Evolutionary conservation across 768 basidiomycete species (phyloP), one percentile per base, ranked within the genome.

Genomic region (Mycena chlorophos): DNA sequence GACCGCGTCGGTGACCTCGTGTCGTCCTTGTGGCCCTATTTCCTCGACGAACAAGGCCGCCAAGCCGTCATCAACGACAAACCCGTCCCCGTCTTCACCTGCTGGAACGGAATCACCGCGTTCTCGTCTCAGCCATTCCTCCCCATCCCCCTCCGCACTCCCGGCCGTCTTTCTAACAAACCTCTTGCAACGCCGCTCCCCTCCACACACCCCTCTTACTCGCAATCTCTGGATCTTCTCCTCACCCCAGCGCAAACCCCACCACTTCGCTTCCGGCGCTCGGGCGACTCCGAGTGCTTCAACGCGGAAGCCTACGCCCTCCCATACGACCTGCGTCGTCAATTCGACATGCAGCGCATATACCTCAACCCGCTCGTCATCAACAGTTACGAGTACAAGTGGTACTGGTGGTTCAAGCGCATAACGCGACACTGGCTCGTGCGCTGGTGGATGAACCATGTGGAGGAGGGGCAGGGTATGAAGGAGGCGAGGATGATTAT

Each of bases 61-160:
- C 60, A 66, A 38, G 71, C 72, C 3, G 68, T 78, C 61, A 64
- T 69, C 48, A 58, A 50, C 12, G 77, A 73, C 30, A 69, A 71
- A 14, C 75, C 78, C 12, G 77, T 69, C 1, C 76, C 78, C 10
- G 77, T 77, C 5, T 74, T 76, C 53, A 56, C 74, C 0, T 78
- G 77, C 63, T 78, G 77, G 77, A 78, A 78, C 48, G 78, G 78
- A 28, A 74, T 78, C 58, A 68, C 68, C 46, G 72, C 71, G 2
- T 72, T 78, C 59, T 40, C 59, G 8, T 71, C 77, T 0, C 77
- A 78, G 48, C 75, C 77, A 3, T 42, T 78, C 27, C 66, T 77
- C 27, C 76, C 77, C 14, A 54, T 74, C 30, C 55, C 68, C 45
- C 67, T 76, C 4, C 76, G 77, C 37, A 61, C 47, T 6, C 49